Base-by-base conservation (phyloP, 2,329 filamentous ascomycete species). In the Elsinoe batatas region DNA sequence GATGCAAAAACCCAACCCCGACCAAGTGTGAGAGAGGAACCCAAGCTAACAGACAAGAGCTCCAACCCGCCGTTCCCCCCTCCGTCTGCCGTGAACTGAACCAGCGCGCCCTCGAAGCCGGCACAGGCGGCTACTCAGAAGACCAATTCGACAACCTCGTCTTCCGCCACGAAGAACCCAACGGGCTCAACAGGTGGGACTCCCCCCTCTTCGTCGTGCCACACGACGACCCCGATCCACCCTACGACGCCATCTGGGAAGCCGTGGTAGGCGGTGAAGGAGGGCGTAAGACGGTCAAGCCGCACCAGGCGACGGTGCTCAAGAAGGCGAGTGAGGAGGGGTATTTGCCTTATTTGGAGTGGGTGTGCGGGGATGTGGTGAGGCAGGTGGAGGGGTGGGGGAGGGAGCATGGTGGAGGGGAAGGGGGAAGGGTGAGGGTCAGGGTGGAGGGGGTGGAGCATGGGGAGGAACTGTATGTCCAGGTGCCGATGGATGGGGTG, bases 131-230 rank as follows among this genome's bases (percentile, higher is more conserved):
- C 2, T 83, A 84, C 62, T 73, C 74, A 0, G 65, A 76, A 4
- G 77, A 79, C 13, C 85, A 87, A 66, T 88, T 87, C 76, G 85
- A 90, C 60, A 89, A 90, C 62, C 76, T 91, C 10, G 81, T 89
- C 33, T 91, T 88, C 66, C 78, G 88, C 55, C 91, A 91, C 67
- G 88, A 94, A 69, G 88, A 94, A 70, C 88, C 88, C 12, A 93
- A 91, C 67, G 81, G 84, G 18, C 91, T 91, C 86, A 84, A 80
- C 2, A 75, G 87, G 42, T 94, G 88, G 88, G 88, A 94, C 67
- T 86, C 84, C 55, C 88, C 88, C 1, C 76, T 93, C 2, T 93
- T 91, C 70, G 85, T 85, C 3, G 77, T 93, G 0, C 78, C 88
- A 10, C 87, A 84, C 76, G 84, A 90, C 43, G 88, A 94, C 66